Evolutionary conservation across 179 eudicot genomes (phyloP), one percentile per base, ranked within the genome.

Genomic region (Silene coronaria): DNA sequence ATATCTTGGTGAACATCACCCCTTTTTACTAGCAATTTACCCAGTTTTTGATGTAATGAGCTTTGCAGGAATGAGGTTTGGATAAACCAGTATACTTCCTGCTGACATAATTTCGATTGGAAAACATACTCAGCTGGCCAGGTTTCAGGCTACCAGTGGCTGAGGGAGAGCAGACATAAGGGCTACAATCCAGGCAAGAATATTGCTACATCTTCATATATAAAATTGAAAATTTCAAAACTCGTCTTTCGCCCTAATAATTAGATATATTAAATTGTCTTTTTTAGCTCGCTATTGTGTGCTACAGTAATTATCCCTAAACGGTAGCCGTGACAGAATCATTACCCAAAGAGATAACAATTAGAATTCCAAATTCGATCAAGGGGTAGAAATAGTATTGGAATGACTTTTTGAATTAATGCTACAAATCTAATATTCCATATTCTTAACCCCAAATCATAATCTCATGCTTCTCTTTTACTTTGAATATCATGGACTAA

Each of bases 401-500:
- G 74, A 80, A 67, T 46, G 53, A 78, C 66, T 10, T 55, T 68
- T 75, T 63, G 69, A 81, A 81, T 58, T 55, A 72, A 74, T 59
- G 61, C 36, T 71, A 78, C 74, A 65, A 34, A 76, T 82, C 79
- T n/a, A 74, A 46, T 75, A 58, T 17, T 70, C 36, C 55, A 74
- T 42, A 68, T 67, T 60, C 65, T 67, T 67, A 67, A 67, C 28
- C 42, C 67, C 72, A 77, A 77, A 72, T 75, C 73, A 71, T 75
- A 72, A 75, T 75, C 69, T 66, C 72, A 71, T 71, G 79, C 74
- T 76, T 60, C 81, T 78, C 70, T 78, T 69, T 66, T 16, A 58
- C 64, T 79, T 76, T 72, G 77, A 79, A 68, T 73, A 82, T 69
- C 73, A 76, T 66, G 80, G 75, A 79, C 80, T 82, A 82, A 73